A percentile compares a stretch with the other conserved stretches of the same genome.
These are phyloP conservation scores for Pascua sp. DNA, from an alignment of 1,284 basidiomycete species.

Conservation along the genomic window DNA sequence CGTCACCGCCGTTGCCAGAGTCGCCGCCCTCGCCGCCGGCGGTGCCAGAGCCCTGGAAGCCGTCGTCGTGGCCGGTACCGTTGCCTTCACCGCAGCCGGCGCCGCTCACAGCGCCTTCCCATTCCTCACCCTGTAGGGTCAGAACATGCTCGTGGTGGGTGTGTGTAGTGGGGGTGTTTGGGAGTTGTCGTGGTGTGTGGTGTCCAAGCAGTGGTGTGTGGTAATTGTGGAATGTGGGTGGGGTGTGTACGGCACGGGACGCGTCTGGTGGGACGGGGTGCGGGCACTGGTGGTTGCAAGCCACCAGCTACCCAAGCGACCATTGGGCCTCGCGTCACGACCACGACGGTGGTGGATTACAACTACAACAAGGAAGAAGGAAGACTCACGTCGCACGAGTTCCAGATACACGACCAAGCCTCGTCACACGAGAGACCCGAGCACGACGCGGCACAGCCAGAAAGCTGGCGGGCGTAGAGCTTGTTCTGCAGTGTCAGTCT, in stretches of 20 bases:
- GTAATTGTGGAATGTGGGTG: neutral
- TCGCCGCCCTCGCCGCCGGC: slow-evolving; percentile 14
- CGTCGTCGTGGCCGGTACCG: neutral
- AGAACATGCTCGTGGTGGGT: too few relatives aligned
- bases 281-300: too few relatives aligned
- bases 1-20: slow-evolving; percentile 19
- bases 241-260: neutral
- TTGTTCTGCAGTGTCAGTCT: slow-evolving; percentile 1
- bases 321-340: too few relatives aligned
- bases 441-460: slow-evolving; percentile 17
- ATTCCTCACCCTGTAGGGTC: slow-evolving; percentile 6
- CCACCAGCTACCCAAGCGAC: too few relatives aligned
- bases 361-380: neutral
- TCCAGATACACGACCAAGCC: slow-evolving; percentile 16
- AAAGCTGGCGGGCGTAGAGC: slow-evolving; percentile 7
- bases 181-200: too few relatives aligned
- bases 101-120: slow-evolving; percentile 2
- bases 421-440: slow-evolving; percentile 11
- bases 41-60: neutral
- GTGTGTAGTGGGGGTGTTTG: too few relatives aligned
- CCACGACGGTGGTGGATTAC: too few relatives aligned
- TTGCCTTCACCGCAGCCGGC: slow-evolving; percentile 4
- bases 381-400: slow-evolving; percentile 17
- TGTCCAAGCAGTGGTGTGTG: neutral
- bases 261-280: neutral